Evolutionary conservation across 2,329 filamentous ascomycete genomes (phyloP).

Genomic region (Fusarium miscanthi): DNA sequence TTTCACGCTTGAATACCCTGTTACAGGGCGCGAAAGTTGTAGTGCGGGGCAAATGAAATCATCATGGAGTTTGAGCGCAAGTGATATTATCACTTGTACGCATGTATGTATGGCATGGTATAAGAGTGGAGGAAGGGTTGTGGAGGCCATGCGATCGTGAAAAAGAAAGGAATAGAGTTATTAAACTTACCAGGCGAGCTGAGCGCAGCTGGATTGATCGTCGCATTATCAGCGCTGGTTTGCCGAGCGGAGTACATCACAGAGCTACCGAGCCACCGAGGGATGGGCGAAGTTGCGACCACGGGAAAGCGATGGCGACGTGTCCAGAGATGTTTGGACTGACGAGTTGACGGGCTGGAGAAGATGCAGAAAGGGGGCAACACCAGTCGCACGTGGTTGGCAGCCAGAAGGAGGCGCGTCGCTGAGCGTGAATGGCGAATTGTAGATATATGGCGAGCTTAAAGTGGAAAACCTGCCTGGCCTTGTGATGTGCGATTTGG

Average conservation of each 20-base stretch:
- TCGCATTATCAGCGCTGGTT: slow-evolving; percentile 84
- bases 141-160: slow-evolving; percentile 29
- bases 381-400: slow-evolving; percentile 64
- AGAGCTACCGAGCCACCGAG: slow-evolving; percentile 44
- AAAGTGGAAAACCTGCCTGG: slow-evolving; percentile 37
- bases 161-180: slow-evolving; percentile 15
- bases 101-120: background rate
- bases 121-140: slow-evolving; percentile 16
- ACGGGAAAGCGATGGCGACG: slow-evolving; percentile 62
- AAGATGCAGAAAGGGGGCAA: slow-evolving; percentile 56
- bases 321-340: slow-evolving; percentile 71
- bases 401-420: slow-evolving; percentile 50
- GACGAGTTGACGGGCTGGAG: slow-evolving; percentile 53
- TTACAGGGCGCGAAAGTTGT: slow-evolving; percentile 4
- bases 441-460: slow-evolving; percentile 40
- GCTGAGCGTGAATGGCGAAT: slow-evolving; percentile 40
- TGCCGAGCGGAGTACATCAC: slow-evolving; percentile 59
- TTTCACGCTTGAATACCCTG: background rate
- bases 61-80: slow-evolving; percentile 27
- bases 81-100: slow-evolving; percentile 1
- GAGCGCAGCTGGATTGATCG: slow-evolving; percentile 90
- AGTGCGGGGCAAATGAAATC: slow-evolving; percentile 32
- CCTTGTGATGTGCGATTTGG: slow-evolving; percentile 38
- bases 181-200: slow-evolving; percentile 76
- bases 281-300: slow-evolving; percentile 37